phyloP scores from a whole-genome alignment of 2,329 filamentous ascomycete species.

The Arachnopeziza araneosa region DNA sequence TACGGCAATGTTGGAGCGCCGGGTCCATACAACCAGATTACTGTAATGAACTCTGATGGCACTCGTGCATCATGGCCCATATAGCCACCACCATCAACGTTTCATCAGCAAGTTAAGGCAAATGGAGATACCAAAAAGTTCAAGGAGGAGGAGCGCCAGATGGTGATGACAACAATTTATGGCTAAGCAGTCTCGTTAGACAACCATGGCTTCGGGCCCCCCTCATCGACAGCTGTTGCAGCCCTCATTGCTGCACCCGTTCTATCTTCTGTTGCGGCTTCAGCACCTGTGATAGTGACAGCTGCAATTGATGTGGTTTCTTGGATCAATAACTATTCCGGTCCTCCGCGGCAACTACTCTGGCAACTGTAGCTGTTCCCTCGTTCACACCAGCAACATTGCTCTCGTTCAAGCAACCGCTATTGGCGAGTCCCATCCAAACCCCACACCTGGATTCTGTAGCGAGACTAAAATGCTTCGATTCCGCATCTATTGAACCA shows the following conservation, averaged over 20 bases:
- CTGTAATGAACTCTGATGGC: slow-evolving; percentile 49
- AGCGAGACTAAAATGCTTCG: neutral
- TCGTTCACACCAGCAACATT: neutral
- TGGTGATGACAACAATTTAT: slow-evolving; percentile 53
- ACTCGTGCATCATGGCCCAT: slow-evolving; percentile 44
- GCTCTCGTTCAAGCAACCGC: neutral
- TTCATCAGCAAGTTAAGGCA: slow-evolving; percentile 30
- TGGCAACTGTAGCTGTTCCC: neutral
- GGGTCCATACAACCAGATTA: slow-evolving; percentile 61
- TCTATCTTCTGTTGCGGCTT: slow-evolving; percentile 1
- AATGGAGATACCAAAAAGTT: slow-evolving; percentile 5
- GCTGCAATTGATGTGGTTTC: slow-evolving; percentile 23
- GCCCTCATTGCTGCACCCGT: too few relatives aligned
- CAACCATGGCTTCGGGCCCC: slow-evolving; percentile 43
- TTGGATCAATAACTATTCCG: slow-evolving; percentile 19
- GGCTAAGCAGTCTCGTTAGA: slow-evolving; percentile 52
- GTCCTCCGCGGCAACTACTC: neutral
- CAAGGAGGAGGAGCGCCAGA: slow-evolving; percentile 40
- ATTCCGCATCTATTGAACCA: neutral
- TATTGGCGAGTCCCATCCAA: neutral
- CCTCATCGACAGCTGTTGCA: too few relatives aligned
- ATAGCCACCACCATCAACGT: slow-evolving; percentile 45
- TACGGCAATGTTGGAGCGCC: slow-evolving; percentile 56
- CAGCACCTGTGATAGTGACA: slow-evolving; percentile 20
- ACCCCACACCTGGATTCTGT: neutral